A percentile compares a stretch with the other conserved stretches of the same genome.
These are phyloP conservation scores for Catharanthus roseus DNA, from an alignment of 257 asterid species.

Conservation along the genomic window DNA sequence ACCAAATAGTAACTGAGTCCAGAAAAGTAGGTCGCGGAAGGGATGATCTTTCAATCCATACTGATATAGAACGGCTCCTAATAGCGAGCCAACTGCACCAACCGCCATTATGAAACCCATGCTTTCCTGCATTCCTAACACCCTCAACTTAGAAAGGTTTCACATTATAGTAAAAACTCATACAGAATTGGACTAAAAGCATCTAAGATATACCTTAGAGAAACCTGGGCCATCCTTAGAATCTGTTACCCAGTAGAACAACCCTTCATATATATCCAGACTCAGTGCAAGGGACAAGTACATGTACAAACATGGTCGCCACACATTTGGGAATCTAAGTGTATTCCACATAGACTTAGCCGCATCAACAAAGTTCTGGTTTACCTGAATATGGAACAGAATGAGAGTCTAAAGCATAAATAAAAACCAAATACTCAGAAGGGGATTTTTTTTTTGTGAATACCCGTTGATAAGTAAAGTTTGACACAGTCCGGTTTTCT, in stretches of 20 bases:
- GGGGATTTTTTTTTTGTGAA: conserved; percentile 1
- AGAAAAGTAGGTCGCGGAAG: conserved; percentile 65
- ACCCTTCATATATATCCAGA: conserved; percentile 68
- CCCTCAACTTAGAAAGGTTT: neutral
- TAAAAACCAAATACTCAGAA: conserved; percentile 11
- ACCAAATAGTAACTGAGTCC: conserved; percentile 70
- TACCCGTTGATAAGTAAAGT: conserved; percentile 61
- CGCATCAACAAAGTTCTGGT: conserved; percentile 61
- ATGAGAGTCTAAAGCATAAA: conserved; percentile 15
- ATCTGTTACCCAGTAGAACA: conserved; percentile 95
- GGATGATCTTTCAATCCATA: conserved; percentile 61
- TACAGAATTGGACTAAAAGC: neutral
- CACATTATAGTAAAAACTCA: neutral
- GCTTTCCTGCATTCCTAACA: conserved; percentile 46
- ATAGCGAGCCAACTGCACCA: conserved; percentile 73
- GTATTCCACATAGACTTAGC: conserved; percentile 88
- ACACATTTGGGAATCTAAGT: conserved; percentile 62
- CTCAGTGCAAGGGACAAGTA: conserved; percentile 67
- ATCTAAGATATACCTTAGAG: conserved; percentile 47
- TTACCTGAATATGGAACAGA: conserved; percentile 47
- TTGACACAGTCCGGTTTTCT: conserved; percentile 44
- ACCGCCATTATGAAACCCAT: conserved; percentile 77
- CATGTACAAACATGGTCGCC: conserved; percentile 95
- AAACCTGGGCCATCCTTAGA: conserved; percentile 66
- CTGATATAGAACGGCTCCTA: conserved; percentile 72